Conservation (phyloP, 139 green algal genomes). For the Spirogloea muscicola region DNA sequence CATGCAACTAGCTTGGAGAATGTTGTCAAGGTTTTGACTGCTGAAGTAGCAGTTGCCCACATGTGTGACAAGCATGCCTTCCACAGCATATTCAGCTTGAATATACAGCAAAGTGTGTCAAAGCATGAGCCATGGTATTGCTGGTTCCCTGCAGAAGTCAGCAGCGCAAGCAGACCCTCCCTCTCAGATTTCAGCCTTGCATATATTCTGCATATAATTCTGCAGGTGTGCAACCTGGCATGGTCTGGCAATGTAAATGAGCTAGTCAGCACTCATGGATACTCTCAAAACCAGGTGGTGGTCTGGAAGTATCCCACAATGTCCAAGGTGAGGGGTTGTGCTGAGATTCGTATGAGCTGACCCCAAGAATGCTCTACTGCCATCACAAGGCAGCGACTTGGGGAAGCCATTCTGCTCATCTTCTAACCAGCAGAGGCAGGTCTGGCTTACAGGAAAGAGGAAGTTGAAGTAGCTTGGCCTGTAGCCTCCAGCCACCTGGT, state of each 20-base stretch:
- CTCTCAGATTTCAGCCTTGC: neutral
- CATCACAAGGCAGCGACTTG: neutral
- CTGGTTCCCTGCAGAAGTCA: neutral
- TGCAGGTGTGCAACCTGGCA: constrained; percentile 89
- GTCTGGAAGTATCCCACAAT: constrained; percentile 86
- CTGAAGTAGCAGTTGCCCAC: neutral
- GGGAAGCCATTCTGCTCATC: neutral
- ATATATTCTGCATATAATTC: too few species aligned
- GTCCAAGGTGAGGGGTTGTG: constrained; percentile 44
- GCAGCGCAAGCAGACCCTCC: neutral
- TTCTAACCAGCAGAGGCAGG: neutral
- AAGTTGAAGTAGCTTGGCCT: neutral
- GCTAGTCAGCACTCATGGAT: constrained; percentile 95
- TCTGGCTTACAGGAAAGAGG: neutral
- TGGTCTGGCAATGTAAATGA: constrained; percentile 97
- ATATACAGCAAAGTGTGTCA: neutral
- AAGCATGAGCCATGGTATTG: neutral
- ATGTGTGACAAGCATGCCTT: neutral
- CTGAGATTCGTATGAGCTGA: constrained; percentile 11
- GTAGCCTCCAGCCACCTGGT: neutral
- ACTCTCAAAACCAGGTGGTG: constrained; percentile 93
- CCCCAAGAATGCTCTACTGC: neutral
- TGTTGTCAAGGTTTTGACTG: neutral
- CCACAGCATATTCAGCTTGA: neutral
- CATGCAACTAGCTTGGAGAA: too few species aligned